A percentile compares a stretch with the other conserved stretches of the same genome.
Conservation (phyloP, 192 early-diverging fungal species). For the Coemansia erecta region DNA sequence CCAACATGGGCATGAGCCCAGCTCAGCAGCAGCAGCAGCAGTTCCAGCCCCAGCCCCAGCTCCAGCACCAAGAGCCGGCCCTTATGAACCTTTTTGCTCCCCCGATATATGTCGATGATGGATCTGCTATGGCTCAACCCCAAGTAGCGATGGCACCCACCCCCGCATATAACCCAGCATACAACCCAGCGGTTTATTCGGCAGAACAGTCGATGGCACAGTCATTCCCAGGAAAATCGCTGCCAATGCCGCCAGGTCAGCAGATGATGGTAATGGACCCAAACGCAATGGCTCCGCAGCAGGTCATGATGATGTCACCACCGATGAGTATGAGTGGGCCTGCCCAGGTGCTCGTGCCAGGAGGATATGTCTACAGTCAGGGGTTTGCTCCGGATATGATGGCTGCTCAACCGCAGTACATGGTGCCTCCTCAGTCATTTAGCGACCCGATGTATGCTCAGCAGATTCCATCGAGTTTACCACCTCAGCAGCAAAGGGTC, state of each 20-base stretch:
- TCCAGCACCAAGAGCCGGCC: conserved; percentile 25
- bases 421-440: conserved; percentile 9
- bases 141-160: conserved; percentile 17
- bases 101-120: conserved; percentile 8
- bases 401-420: conserved; percentile 3
- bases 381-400: conserved; percentile 2
- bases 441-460: conserved; percentile 17
- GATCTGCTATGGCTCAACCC: conserved; percentile 15
- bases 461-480: conserved; percentile 1
- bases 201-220: too few relatives aligned
- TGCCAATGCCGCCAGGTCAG: conserved; percentile 1
- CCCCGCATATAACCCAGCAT: conserved; percentile 35
- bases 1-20: too few relatives aligned
- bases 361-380: conserved; percentile 2
- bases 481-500: not conserved
- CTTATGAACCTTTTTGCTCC: conserved; percentile 46
- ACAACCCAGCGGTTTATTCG: conserved; percentile 1
- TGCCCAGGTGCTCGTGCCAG: not conserved
- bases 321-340: too few relatives aligned
- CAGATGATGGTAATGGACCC: conserved; percentile 8
- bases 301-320: conserved; percentile 6
- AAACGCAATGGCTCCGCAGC: conserved; percentile 10
- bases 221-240: conserved; percentile 6
- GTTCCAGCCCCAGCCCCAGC: conserved; percentile 15
- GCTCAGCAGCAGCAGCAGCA: conserved; percentile 12